Percentiles rank a stretch among this genome's conserved stretches.
Evolutionary conservation across 345 rosid genomes (phyloP).

Genomic region (Lumnitzera racemosa): DNA sequence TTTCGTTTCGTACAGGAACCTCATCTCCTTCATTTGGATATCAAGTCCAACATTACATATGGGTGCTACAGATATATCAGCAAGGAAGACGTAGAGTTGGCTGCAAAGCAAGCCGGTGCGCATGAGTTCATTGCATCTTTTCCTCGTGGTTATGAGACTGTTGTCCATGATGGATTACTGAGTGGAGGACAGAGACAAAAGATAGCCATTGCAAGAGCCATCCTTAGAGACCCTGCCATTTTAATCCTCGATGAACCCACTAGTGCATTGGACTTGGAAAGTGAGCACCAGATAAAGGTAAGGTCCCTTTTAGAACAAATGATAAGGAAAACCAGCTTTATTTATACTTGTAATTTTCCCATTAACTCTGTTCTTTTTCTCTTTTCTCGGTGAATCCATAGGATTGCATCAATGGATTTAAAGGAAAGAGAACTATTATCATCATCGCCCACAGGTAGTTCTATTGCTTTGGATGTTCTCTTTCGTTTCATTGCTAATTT

Average conservation of each 20-base stretch:
- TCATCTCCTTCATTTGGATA: slow-evolving; percentile 32
- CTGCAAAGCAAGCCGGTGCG: slow-evolving; percentile 48
- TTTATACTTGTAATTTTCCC: not conserved
- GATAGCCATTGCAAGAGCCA: slow-evolving; percentile 51
- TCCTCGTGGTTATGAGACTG: slow-evolving; percentile 54
- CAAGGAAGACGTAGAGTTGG: slow-evolving; percentile 28
- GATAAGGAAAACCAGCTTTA: too few relatives aligned
- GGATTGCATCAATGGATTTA: slow-evolving; percentile 16
- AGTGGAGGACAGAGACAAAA: slow-evolving; percentile 59
- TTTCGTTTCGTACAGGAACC: slow-evolving; percentile 30
- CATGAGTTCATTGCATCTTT: slow-evolving; percentile 59
- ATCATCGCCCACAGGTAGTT: slow-evolving; percentile 36
- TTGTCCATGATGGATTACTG: slow-evolving; percentile 40
- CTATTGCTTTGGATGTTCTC: not conserved
- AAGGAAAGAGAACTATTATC: slow-evolving; percentile 26
- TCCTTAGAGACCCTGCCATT: slow-evolving; percentile 46
- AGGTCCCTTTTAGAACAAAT: not conserved
- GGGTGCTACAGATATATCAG: slow-evolving; percentile 26
- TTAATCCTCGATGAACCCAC: slow-evolving; percentile 58
- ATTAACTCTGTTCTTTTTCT: slow-evolving; percentile 4
- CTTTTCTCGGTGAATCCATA: slow-evolving; percentile 1
- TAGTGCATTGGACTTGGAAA: slow-evolving; percentile 46
- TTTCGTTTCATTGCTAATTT: not conserved
- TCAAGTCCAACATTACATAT: slow-evolving; percentile 39
- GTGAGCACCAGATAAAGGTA: slow-evolving; percentile 34